Conservation (phyloP, 805 yeast species). For the Yarrowia hollandica region DNA sequence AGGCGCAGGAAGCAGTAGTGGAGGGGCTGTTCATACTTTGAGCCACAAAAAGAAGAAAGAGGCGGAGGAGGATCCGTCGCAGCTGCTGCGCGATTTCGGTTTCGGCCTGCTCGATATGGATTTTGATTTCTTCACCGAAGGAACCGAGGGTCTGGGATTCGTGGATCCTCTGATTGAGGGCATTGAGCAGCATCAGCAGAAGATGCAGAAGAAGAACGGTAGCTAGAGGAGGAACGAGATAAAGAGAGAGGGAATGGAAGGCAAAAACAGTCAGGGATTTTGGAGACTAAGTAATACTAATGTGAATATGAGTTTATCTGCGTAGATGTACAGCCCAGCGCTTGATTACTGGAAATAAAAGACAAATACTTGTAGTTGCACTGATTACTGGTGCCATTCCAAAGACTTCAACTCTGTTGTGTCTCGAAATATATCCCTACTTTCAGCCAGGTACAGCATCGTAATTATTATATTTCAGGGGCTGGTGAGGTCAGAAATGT, state of each 20-base stretch:
- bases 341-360: no score
- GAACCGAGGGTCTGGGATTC: conserved; percentile 38
- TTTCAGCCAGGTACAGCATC: no score
- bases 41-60: conserved; percentile 12
- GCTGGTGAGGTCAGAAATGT: no score
- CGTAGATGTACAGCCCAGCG: no score
- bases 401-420: no score
- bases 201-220: conserved; percentile 27
- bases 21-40: background rate
- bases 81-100: conserved; percentile 13
- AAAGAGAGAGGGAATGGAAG: background rate
- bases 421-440: no score
- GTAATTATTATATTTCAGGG: no score
- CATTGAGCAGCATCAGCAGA: conserved; percentile 36
- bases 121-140: conserved; percentile 38
- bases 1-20: no score
- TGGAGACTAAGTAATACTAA: conserved; percentile 3
- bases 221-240: background rate
- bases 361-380: no score
- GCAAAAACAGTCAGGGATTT: background rate
- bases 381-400: no score
- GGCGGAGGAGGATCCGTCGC: conserved; percentile 16
- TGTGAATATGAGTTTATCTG: background rate
- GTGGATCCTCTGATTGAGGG: conserved; percentile 39
- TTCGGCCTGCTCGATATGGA: conserved; percentile 34